Evolutionary conservation across 352 stramenopile genomes (phyloP).

Genomic region (Globisporangium recalcitrans): DNA sequence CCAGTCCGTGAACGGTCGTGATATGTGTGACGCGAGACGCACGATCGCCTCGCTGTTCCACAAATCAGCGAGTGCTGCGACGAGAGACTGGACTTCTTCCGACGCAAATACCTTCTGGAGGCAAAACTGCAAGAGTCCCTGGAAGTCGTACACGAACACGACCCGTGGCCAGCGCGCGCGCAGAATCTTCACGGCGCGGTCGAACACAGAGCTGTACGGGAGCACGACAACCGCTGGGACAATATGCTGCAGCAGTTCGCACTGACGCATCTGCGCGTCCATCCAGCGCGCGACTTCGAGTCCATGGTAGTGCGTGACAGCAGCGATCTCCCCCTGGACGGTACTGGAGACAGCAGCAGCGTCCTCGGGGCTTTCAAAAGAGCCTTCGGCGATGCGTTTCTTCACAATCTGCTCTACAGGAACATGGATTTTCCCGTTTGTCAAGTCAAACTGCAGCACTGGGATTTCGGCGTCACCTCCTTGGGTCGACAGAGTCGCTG

Average conservation of each 20-base stretch:
- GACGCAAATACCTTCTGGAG: slow-evolving; percentile 36
- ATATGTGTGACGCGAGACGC: slow-evolving; percentile 12
- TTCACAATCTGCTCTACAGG: slow-evolving; percentile 29
- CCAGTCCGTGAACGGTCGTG: slow-evolving; percentile 31
- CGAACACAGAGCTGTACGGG: slow-evolving; percentile 29
- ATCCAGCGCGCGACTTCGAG: slow-evolving; percentile 53
- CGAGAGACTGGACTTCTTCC: slow-evolving; percentile 27
- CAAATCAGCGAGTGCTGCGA: slow-evolving; percentile 33
- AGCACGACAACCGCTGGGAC: slow-evolving; percentile 36
- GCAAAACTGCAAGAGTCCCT: slow-evolving; percentile 42
- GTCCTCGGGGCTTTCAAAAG: slow-evolving; percentile 13
- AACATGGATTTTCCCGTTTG: slow-evolving; percentile 30
- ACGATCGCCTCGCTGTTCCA: slow-evolving; percentile 26
- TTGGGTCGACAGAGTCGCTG: slow-evolving; percentile 4
- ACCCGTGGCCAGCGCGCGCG: slow-evolving; percentile 31
- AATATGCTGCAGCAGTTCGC: slow-evolving; percentile 27
- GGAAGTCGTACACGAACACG: slow-evolving; percentile 38
- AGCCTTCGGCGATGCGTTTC: slow-evolving; percentile 11
- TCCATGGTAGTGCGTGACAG: slow-evolving; percentile 34
- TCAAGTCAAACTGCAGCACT: slow-evolving; percentile 32
- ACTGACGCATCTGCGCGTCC: slow-evolving; percentile 30
- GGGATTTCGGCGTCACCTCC: too few relatives aligned
- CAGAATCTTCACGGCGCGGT: slow-evolving; percentile 39
- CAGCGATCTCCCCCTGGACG: slow-evolving; percentile 1
- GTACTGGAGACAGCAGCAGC: neutral